These are phyloP conservation scores for Marasmius fiardii DNA, from an alignment of 1,284 basidiomycete species.

Conservation along the genomic window DNA sequence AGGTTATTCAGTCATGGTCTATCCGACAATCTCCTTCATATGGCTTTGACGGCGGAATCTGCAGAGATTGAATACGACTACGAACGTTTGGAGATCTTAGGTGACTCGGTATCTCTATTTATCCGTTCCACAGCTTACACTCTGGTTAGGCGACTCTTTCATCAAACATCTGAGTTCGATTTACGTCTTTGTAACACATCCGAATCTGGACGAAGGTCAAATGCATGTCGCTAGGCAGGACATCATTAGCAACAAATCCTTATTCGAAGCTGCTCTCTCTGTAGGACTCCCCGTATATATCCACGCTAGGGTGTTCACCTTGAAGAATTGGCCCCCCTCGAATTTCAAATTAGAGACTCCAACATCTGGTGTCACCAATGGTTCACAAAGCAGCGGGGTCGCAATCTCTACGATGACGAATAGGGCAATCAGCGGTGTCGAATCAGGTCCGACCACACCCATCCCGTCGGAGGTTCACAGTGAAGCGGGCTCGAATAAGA, in stretches of 20 bases:
- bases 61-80: slow-evolving; percentile 69
- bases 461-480: neutral
- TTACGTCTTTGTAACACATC: slow-evolving; percentile 68
- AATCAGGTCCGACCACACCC: neutral
- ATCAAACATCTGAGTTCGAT: slow-evolving; percentile 74
- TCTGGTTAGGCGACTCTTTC: slow-evolving; percentile 66
- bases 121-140: slow-evolving; percentile 10
- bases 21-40: slow-evolving; percentile 54
- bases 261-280: slow-evolving; percentile 53
- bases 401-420: neutral
- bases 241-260: slow-evolving; percentile 70
- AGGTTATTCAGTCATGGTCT: slow-evolving; percentile 60
- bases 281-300: slow-evolving; percentile 66
- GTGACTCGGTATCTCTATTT: slow-evolving; percentile 33
- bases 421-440: neutral
- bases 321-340: slow-evolving; percentile 62
- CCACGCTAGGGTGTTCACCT: slow-evolving; percentile 65
- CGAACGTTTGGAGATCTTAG: slow-evolving; percentile 77
- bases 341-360: slow-evolving; percentile 34
- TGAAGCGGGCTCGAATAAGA: slow-evolving; percentile 11
- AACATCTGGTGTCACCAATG: neutral
- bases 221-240: slow-evolving; percentile 61
- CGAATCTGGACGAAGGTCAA: slow-evolving; percentile 56
- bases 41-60: slow-evolving; percentile 66
- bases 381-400: neutral